Evolutionary conservation across 768 basidiomycete species (phyloP).

Genomic region (Mycena venus): DNA sequence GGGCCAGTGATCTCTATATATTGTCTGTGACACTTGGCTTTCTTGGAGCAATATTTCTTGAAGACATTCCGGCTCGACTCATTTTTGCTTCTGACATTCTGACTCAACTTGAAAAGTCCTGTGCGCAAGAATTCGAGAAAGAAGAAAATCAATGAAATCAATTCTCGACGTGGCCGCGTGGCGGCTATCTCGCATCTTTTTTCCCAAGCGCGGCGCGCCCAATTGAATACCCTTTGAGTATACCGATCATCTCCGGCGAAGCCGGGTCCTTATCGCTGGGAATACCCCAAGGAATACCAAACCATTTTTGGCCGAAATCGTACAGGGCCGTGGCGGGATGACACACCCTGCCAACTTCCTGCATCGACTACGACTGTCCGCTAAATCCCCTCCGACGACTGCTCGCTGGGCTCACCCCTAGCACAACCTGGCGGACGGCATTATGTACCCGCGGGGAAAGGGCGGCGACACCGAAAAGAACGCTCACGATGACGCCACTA

Average conservation of each 20-base stretch:
- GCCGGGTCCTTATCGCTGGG: not conserved
- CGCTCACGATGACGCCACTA: not conserved
- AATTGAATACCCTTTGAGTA: not conserved
- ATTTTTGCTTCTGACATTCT: no score
- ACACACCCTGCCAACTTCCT: no score
- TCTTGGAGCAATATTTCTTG: no score
- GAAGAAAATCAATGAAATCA: not conserved
- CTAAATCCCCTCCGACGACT: not conserved
- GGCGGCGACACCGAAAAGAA: slow-evolving; percentile 6
- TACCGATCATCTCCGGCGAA: not conserved
- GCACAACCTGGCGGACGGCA: not conserved
- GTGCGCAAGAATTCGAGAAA: no score
- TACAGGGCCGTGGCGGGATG: not conserved
- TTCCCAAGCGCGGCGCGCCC: not conserved
- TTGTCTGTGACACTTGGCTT: no score
- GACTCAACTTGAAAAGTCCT: no score
- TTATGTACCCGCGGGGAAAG: slow-evolving; percentile 1
- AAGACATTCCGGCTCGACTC: no score
- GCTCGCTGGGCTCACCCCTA: not conserved
- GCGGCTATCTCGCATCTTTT: not conserved
- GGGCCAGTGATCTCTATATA: no score
- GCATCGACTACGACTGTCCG: not conserved
- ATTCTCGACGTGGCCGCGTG: not conserved
- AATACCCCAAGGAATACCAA: not conserved
- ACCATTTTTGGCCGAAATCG: not conserved